Percentiles rank a stretch among this genome's conserved stretches.
Conservation (phyloP, 345 rosid genomes). For the Fremontodendron californicum region DNA sequence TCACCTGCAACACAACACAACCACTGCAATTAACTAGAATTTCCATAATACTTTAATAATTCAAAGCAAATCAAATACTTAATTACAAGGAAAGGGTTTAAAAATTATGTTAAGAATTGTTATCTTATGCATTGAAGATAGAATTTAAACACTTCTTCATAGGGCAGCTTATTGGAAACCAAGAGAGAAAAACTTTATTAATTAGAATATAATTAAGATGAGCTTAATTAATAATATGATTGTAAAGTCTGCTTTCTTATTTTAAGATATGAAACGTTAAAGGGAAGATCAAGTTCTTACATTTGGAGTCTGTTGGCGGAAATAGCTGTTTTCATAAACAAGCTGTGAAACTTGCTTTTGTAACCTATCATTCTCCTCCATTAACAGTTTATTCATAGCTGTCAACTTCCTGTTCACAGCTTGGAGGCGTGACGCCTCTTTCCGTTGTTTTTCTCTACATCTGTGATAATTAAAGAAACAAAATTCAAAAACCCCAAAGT, state of each 20-base stretch:
- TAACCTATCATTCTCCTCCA: slow-evolving; percentile 84
- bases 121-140: background rate
- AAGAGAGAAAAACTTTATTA: background rate
- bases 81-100: background rate
- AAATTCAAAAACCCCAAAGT: background rate
- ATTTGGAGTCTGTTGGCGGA: slow-evolving; percentile 66
- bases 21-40: background rate
- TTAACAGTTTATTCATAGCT: slow-evolving; percentile 77
- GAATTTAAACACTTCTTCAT: no score
- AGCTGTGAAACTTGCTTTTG: slow-evolving; percentile 79
- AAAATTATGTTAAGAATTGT: background rate
- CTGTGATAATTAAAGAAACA: slow-evolving; percentile 25
- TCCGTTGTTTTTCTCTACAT: slow-evolving; percentile 76
- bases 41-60: background rate
- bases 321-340: slow-evolving; percentile 70
- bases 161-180: no score
- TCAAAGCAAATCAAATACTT: background rate
- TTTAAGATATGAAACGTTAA: background rate
- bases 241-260: background rate
- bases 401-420: slow-evolving; percentile 75
- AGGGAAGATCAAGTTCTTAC: slow-evolving; percentile 23
- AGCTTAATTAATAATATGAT: background rate
- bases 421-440: slow-evolving; percentile 71
- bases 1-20: slow-evolving; percentile 33
- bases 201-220: background rate